Conservation (phyloP, 768 basidiomycete species). For the Kwoniella newhampshirensis region DNA sequence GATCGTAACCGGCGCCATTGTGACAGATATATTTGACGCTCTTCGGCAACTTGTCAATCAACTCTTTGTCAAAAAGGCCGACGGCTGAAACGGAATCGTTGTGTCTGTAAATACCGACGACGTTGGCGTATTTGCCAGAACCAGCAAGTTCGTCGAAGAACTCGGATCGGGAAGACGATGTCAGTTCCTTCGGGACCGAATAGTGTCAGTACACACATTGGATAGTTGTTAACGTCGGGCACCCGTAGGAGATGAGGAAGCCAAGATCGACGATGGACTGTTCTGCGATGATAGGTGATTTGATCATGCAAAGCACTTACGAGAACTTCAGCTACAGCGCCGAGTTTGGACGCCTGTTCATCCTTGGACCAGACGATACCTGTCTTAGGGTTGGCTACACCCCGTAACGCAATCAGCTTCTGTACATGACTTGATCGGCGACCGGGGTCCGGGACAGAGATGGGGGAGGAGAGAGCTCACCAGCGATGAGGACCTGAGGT, state of each 20-base stretch:
- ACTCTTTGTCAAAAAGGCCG: constrained; percentile 74
- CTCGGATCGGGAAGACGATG: constrained; percentile 65
- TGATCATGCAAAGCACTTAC: too few relatives aligned
- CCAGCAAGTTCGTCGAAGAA: constrained; percentile 65
- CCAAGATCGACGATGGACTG: too few relatives aligned
- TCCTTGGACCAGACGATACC: constrained; percentile 78
- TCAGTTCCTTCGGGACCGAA: constrained; percentile 56
- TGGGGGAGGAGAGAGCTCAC: constrained; percentile 12
- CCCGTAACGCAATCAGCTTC: too few relatives aligned
- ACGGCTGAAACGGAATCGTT: constrained; percentile 64
- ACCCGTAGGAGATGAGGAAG: too few relatives aligned
- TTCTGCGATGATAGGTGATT: too few relatives aligned
- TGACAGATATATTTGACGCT: constrained; percentile 27
- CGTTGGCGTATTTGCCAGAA: constrained; percentile 68
- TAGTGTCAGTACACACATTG: neutral
- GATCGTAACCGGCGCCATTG: constrained; percentile 32
- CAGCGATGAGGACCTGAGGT: constrained; percentile 51
- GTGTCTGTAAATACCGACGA: constrained; percentile 71
- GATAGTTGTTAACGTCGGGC: too few relatives aligned
- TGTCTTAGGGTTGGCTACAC: constrained; percentile 42
- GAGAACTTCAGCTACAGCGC: constrained; percentile 69
- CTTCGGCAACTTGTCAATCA: constrained; percentile 55
- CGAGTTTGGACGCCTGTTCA: constrained; percentile 67
- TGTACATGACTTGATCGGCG: too few relatives aligned
- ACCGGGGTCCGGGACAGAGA: neutral